These are phyloP conservation scores for Pichia deserticola DNA, from an alignment of 805 yeast species.

Conservation along the genomic window DNA sequence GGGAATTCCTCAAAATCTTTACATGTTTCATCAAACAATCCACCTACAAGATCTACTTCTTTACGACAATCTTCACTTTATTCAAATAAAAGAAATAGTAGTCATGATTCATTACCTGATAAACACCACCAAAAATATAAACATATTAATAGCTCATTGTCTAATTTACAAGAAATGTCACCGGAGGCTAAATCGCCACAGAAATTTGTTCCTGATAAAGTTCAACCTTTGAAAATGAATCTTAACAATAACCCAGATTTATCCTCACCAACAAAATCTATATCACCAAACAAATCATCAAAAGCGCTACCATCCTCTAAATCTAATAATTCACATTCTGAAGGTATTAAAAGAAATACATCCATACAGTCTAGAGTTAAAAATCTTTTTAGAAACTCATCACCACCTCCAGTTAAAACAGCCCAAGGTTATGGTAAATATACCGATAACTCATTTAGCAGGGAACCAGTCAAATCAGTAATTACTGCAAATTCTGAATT, in stretches of 20 bases:
- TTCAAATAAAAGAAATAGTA: slow-evolving; percentile 10
- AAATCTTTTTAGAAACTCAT: slow-evolving; percentile 35
- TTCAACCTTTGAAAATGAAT: not conserved
- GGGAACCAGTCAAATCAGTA: not conserved
- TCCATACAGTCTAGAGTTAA: slow-evolving; percentile 52
- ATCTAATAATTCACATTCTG: no score
- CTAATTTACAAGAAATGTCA: slow-evolving; percentile 14
- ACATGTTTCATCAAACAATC: slow-evolving; percentile 9
- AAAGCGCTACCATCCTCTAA: not conserved
- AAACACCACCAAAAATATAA: not conserved
- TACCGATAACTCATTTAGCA: slow-evolving; percentile 30
- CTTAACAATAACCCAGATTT: slow-evolving; percentile 2
- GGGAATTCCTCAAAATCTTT: slow-evolving; percentile 25
- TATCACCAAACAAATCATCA: not conserved
- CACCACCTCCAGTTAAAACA: slow-evolving; percentile 47
- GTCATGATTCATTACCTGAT: slow-evolving; percentile 21
- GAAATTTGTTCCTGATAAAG: not conserved
- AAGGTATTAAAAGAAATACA: slow-evolving; percentile 14
- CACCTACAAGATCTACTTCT: slow-evolving; percentile 12
- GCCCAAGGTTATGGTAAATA: slow-evolving; percentile 81
- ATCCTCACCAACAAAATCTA: slow-evolving; percentile 13
- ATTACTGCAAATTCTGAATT: not conserved
- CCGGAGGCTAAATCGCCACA: slow-evolving; percentile 8
- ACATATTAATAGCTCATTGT: slow-evolving; percentile 1
- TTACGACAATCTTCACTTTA: slow-evolving; percentile 5